phyloP scores from a whole-genome alignment of 2,329 filamentous ascomycete genomes.

The Orbilia brochopaga region DNA sequence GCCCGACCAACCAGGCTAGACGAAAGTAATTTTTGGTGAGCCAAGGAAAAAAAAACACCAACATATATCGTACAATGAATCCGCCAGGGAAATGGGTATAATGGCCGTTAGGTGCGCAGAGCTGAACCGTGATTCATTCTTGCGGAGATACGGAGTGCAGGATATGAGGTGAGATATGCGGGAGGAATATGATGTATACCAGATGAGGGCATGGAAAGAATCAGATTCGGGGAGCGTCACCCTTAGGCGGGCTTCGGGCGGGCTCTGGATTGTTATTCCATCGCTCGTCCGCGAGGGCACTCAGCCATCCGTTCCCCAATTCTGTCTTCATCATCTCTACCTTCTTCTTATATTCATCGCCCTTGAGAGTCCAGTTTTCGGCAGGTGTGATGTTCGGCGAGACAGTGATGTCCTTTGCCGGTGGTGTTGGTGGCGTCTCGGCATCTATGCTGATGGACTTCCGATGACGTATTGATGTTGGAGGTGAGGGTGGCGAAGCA shows the following conservation, averaged over 20 bases:
- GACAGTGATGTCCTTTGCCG: slow-evolving; percentile 44
- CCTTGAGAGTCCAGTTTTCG: slow-evolving; percentile 69
- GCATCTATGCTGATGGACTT: slow-evolving; percentile 54
- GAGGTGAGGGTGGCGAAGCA: slow-evolving; percentile 49
- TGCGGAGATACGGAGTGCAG: slow-evolving; percentile 22
- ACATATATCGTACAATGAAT: slow-evolving; percentile 50
- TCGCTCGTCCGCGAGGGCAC: slow-evolving; percentile 78
- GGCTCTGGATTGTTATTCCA: slow-evolving; percentile 61
- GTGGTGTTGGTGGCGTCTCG: slow-evolving; percentile 51
- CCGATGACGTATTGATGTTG: slow-evolving; percentile 51
- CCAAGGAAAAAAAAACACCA: slow-evolving; percentile 22
- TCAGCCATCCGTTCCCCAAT: slow-evolving; percentile 86
- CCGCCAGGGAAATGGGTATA: slow-evolving; percentile 35
- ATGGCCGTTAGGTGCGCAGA: slow-evolving; percentile 42
- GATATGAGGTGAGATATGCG: slow-evolving; percentile 1
- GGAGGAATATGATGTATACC: slow-evolving; percentile 7
- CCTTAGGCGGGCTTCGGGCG: slow-evolving; percentile 55
- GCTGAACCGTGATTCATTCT: slow-evolving; percentile 37
- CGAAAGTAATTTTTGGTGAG: slow-evolving; percentile 20
- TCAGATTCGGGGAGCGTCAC: slow-evolving; percentile 56
- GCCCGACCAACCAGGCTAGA: slow-evolving; percentile 39
- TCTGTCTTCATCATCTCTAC: slow-evolving; percentile 84
- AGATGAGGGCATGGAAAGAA: slow-evolving; percentile 54
- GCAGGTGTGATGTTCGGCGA: slow-evolving; percentile 45
- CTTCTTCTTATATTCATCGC: slow-evolving; percentile 83